phyloP scores from a whole-genome alignment of 805 yeast genomes.

The Metschnikowia drakensbergensis region DNA sequence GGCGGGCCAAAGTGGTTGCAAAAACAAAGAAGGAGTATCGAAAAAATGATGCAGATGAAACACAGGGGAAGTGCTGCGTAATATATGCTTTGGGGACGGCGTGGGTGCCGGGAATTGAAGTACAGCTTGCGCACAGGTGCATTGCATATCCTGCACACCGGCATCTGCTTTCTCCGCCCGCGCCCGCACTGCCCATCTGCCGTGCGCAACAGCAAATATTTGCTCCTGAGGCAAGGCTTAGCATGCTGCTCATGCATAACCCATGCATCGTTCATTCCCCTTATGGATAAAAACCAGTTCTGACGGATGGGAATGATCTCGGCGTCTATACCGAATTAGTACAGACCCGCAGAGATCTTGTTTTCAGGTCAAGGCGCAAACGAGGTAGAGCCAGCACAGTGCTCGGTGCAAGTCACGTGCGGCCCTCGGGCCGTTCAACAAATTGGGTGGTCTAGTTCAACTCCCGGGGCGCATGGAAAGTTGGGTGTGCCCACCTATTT shows the following conservation, averaged over 20 bases:
- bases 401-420: too few species aligned
- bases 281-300: too few species aligned
- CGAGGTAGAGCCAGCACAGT: too few species aligned
- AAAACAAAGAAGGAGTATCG: neutral
- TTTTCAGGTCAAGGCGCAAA: too few species aligned
- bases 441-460: too few species aligned
- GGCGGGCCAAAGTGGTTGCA: neutral
- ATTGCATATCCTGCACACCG: neutral
- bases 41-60: neutral
- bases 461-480: too few species aligned
- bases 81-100: neutral
- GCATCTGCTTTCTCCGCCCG: neutral
- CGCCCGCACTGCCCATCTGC: neutral
- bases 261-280: too few species aligned
- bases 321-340: too few species aligned
- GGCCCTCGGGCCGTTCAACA: too few species aligned
- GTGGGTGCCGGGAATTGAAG: conserved; percentile 1
- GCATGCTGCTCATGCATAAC: neutral
- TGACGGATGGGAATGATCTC: too few species aligned
- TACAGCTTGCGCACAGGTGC: neutral
- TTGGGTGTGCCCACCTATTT: too few species aligned
- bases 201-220: neutral
- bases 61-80: neutral
- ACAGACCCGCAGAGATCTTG: too few species aligned
- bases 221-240: neutral